These are phyloP conservation scores for Peniophora sp. DNA, from an alignment of 1,284 basidiomycete genomes.

Conservation along the genomic window DNA sequence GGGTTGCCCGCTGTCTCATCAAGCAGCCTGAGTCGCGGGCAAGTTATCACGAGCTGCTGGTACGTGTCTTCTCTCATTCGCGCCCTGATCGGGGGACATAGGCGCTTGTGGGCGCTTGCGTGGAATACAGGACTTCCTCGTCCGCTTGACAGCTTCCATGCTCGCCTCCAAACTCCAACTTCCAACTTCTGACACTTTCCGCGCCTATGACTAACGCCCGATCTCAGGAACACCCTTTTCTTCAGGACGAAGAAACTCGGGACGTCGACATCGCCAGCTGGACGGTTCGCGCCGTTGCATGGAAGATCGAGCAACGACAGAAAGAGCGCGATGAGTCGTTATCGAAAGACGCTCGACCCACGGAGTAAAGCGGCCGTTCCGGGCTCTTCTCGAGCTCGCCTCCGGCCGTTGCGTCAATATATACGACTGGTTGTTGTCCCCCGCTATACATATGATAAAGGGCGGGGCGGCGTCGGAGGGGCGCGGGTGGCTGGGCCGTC, in stretches of 20 bases:
- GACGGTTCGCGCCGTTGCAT: conserved; percentile 60
- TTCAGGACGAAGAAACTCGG: conserved; percentile 43
- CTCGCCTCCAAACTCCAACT: too few relatives aligned
- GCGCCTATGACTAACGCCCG: background rate
- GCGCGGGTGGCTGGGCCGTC: too few relatives aligned
- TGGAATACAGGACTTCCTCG: background rate
- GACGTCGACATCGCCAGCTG: conserved; percentile 80
- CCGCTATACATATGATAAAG: too few relatives aligned
- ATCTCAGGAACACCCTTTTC: conserved; percentile 60
- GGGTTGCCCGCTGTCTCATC: conserved; percentile 57
- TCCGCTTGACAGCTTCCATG: background rate
- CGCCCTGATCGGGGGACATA: conserved; percentile 2
- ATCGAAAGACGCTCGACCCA: background rate
- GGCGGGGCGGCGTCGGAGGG: too few relatives aligned
- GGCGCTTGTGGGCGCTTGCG: background rate
- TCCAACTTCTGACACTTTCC: background rate
- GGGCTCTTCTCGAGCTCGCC: too few relatives aligned
- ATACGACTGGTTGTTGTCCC: too few relatives aligned
- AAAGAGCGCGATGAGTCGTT: background rate
- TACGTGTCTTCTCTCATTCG: conserved; percentile 21
- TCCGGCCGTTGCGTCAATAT: too few relatives aligned
- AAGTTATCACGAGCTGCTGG: conserved; percentile 80
- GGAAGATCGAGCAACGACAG: conserved; percentile 20
- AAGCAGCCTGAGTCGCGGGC: conserved; percentile 77
- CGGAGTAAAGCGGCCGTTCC: background rate